These are phyloP conservation scores for Pichia sp. DNA, from an alignment of 1,139 yeast species.

Conservation along the genomic window DNA sequence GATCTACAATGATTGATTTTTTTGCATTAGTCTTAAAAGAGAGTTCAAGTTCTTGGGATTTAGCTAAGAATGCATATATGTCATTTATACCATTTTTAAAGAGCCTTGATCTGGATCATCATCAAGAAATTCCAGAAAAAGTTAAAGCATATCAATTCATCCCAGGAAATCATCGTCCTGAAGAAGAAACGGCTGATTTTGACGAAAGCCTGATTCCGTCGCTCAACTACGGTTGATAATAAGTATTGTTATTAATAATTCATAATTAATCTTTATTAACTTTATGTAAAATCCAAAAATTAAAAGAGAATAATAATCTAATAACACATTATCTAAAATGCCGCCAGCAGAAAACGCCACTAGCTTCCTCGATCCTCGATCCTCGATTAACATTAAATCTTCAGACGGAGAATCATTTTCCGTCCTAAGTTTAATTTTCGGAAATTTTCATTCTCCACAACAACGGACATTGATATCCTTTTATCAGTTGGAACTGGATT, in stretches of 20 bases:
- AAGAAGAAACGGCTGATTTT: not conserved
- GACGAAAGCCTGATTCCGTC: slow-evolving; percentile 9
- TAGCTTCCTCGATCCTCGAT: no score
- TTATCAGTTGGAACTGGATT: not conserved
- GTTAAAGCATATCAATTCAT: not conserved
- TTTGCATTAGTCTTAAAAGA: slow-evolving; percentile 4
- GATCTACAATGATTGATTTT: not conserved
- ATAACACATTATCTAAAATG: no score
- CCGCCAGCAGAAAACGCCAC: no score
- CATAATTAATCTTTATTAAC: not conserved
- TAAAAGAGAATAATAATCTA: no score
- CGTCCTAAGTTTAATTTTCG: no score
- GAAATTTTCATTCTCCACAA: no score
- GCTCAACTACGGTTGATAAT: not conserved
- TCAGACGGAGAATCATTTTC: not conserved
- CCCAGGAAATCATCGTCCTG: not conserved
- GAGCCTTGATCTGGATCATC: not conserved
- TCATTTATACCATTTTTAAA: not conserved
- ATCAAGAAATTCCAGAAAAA: not conserved
- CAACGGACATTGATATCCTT: not conserved
- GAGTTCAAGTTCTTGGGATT: not conserved
- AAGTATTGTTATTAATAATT: not conserved
- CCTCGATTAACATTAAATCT: no score
- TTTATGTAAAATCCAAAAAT: no score
- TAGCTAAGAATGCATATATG: slow-evolving; percentile 4